phyloP scores from a whole-genome alignment of 805 yeast species.

The Priceomyces castillae region DNA sequence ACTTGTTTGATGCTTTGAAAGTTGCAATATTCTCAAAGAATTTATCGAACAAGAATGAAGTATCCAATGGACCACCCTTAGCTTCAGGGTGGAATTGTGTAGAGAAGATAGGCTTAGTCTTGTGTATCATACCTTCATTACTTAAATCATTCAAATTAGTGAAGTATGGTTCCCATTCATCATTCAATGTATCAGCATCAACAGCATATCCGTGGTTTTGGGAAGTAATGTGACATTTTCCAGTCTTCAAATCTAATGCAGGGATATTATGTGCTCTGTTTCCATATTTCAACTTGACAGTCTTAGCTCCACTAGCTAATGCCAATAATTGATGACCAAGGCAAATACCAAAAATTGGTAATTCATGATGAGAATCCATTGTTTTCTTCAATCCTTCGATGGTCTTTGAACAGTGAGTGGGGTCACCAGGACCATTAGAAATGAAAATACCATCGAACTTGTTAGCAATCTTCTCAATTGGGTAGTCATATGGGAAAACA shows the following conservation, averaged over 20 bases:
- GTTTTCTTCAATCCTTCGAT: slow-evolving; percentile 70
- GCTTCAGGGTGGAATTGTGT: slow-evolving; percentile 99
- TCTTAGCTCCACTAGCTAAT: slow-evolving; percentile 90
- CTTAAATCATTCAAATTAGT: slow-evolving; percentile 92
- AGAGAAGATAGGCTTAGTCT: slow-evolving; percentile 83
- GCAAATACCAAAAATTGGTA: slow-evolving; percentile 97
- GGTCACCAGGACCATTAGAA: slow-evolving; percentile 98
- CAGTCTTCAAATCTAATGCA: slow-evolving; percentile 83
- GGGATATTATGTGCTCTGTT: slow-evolving; percentile 99
- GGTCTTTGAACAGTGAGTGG: slow-evolving; percentile 82
- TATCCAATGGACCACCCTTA: slow-evolving; percentile 97
- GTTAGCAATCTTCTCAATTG: slow-evolving; percentile 84
- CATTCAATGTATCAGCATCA: slow-evolving; percentile 70
- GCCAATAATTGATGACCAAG: slow-evolving; percentile 96
- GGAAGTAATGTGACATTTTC: slow-evolving; percentile 95
- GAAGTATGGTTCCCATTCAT: slow-evolving; percentile 80
- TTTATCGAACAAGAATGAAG: slow-evolving; percentile 86
- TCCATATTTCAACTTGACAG: slow-evolving; percentile 92
- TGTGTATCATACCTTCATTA: slow-evolving; percentile 96
- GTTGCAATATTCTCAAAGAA: slow-evolving; percentile 68
- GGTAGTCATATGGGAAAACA: slow-evolving; percentile 94
- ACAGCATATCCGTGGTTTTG: slow-evolving; percentile 99
- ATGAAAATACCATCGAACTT: slow-evolving; percentile 93
- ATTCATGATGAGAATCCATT: slow-evolving; percentile 57
- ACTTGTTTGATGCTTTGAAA: slow-evolving; percentile 42